Conservation (phyloP, 371 early-diverging fungal species). For the Saksenaea oblongispora region DNA sequence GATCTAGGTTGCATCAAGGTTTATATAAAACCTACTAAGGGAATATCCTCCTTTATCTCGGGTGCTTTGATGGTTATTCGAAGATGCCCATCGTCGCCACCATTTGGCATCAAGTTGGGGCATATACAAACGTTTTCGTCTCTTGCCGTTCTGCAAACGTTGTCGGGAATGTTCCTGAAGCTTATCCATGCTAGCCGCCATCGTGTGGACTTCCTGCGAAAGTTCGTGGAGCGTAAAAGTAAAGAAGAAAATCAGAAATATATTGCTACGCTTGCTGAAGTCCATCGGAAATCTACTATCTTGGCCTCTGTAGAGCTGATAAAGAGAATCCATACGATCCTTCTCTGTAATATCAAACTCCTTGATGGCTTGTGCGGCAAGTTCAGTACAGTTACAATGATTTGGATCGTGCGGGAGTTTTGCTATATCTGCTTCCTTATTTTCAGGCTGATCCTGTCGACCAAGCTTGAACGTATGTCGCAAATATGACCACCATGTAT, state of each 20-base stretch:
- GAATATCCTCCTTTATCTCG: slow-evolving; percentile 46
- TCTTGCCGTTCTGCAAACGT: slow-evolving; percentile 32
- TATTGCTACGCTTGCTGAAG: slow-evolving; percentile 58
- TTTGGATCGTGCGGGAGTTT: slow-evolving; percentile 7
- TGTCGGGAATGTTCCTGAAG: slow-evolving; percentile 23
- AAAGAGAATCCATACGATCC: slow-evolving; percentile 9
- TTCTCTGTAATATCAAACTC: slow-evolving; percentile 19
- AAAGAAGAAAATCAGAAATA: slow-evolving; percentile 67
- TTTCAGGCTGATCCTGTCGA: slow-evolving; percentile 12
- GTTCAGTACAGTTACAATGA: slow-evolving; percentile 12
- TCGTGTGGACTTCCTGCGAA: slow-evolving; percentile 53
- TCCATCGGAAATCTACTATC: slow-evolving; percentile 41
- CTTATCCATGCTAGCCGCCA: slow-evolving; percentile 48
- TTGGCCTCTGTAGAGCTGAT: slow-evolving; percentile 38
- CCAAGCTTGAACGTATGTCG: slow-evolving; percentile 26
- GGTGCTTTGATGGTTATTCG: slow-evolving; percentile 42
- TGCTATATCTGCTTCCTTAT: neutral
- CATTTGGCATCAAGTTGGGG: slow-evolving; percentile 57
- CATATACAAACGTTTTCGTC: slow-evolving; percentile 49
- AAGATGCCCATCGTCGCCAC: slow-evolving; percentile 58
- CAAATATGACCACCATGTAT: slow-evolving; percentile 38
- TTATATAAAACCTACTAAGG: slow-evolving; percentile 24
- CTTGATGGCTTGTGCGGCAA: slow-evolving; percentile 2
- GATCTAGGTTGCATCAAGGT: neutral
- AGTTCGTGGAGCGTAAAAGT: slow-evolving; percentile 63